Conservation (phyloP, 1,284 basidiomycete genomes). For the Rhodotorula sp. region DNA sequence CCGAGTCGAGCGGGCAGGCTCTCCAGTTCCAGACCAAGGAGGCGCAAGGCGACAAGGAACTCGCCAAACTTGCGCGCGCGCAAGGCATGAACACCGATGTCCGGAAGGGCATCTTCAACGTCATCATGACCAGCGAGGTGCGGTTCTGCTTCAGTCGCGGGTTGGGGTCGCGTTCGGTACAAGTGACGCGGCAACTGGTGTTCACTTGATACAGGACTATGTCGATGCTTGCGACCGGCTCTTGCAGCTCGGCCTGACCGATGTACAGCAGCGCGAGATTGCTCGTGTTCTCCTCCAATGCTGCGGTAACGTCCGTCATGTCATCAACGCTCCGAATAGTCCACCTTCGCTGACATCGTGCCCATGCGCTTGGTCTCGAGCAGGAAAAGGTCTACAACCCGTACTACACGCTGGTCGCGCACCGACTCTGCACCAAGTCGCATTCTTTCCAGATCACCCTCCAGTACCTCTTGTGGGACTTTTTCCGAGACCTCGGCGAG, state of each 20-base stretch:
- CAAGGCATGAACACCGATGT: constrained; percentile 99
- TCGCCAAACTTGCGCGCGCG: constrained; percentile 76
- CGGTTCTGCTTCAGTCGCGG: constrained; percentile 45
- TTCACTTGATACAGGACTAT: constrained; percentile 66
- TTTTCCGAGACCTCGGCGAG: constrained; percentile 86
- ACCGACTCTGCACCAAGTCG: constrained; percentile 56
- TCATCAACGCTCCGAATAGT: neutral
- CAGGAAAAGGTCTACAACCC: constrained; percentile 93
- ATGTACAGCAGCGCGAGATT: constrained; percentile 91
- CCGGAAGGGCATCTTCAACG: constrained; percentile 82
- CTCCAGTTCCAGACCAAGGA: constrained; percentile 27
- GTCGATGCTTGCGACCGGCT: constrained; percentile 86
- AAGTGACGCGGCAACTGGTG: too few species aligned
- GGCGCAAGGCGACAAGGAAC: constrained; percentile 53
- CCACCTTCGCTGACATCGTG: constrained; percentile 1
- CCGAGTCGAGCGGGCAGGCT: neutral
- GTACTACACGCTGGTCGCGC: constrained; percentile 84
- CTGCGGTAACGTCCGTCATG: constrained; percentile 72
- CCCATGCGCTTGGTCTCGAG: constrained; percentile 4
- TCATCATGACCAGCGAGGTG: constrained; percentile 90
- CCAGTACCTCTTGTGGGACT: constrained; percentile 97
- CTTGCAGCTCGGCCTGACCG: constrained; percentile 75
- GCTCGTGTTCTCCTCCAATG: constrained; percentile 90
- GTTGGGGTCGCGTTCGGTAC: neutral
- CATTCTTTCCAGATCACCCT: constrained; percentile 82